Base-by-base conservation (phyloP, 176 grass and related monocot species). In the Metroxylon sagu region DNA sequence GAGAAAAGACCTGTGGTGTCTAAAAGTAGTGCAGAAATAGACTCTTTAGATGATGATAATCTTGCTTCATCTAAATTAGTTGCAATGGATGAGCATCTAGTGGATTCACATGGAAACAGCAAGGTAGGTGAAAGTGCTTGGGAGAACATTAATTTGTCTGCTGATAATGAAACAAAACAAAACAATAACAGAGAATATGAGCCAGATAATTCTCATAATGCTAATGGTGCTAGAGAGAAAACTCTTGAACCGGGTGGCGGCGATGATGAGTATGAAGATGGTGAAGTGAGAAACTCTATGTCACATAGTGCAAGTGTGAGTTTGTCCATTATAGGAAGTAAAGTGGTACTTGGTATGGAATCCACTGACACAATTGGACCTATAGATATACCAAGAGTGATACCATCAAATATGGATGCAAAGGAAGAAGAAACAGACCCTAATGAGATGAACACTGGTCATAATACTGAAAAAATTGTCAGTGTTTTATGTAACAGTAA, bases 21-120 rank as follows among this genome's bases (percentile, higher is more conserved):
- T 65, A 48, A 80, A 73, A 61, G 69, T n/a, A 80, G 77, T 73
- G 61, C 77, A 49, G 77, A 80, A 25, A 80, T 80, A 69, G 70
- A 80, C 61, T 74, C 31, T 43, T 73, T 56, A 6, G 51, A 19
- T 48, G 69, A 73, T 48, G 75, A 71, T 54, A 63, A 57, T 30
- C 52, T 18, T 19, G 56, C 50, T 61, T 25, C 65, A 56, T 25
- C 62, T 14, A 69, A 73, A 69, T 26, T 19, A 54, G 48, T 15
- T 64, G 5, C 31, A 52, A 29, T 14, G 51, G 43, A 49, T 25
- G 65, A 64, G 30, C 53, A 54, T 25, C 19, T 23, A 23, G 21
- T 23, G 21, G 21, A 21, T 18, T 17, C 49, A 48, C 16, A 27
- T 65, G 54, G 27, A 60, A 76, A 54, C 53, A 31, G 12, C 6